phyloP scores from a whole-genome alignment of 2,329 filamentous ascomycete genomes.

The Fusarium nelsonii region DNA sequence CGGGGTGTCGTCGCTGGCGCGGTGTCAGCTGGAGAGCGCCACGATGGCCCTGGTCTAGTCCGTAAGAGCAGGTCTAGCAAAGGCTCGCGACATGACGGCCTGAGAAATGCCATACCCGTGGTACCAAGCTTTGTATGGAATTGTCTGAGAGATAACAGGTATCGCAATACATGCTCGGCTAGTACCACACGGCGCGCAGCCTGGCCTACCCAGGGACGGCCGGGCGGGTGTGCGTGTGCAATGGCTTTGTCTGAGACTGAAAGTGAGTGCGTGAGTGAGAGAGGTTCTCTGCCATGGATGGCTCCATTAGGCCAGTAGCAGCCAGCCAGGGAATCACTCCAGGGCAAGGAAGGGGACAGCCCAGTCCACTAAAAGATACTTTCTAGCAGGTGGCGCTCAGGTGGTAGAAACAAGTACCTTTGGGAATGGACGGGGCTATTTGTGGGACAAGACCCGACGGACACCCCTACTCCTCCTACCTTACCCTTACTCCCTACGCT shows the following conservation, averaged over 20 bases:
- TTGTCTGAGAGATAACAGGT: conserved; percentile 21
- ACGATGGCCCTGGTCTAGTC: conserved; percentile 47
- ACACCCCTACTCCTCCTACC: conserved; percentile 35
- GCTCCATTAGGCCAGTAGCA: conserved; percentile 30
- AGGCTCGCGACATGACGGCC: conserved; percentile 34
- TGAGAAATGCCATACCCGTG: conserved; percentile 28
- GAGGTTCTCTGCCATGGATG: conserved; percentile 28
- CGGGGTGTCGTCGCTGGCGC: conserved; percentile 36
- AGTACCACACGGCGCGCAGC: conserved; percentile 40
- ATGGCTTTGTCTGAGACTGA: conserved; percentile 37
- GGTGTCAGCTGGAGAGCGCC: conserved; percentile 49
- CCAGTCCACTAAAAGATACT: conserved; percentile 35
- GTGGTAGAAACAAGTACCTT: conserved; percentile 11
- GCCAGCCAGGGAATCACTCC: conserved; percentile 23
- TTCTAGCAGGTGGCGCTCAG: neutral
- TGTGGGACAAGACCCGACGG: conserved; percentile 23
- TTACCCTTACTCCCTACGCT: conserved; percentile 21
- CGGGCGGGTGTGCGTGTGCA: conserved; percentile 42
- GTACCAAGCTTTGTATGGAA: conserved; percentile 31
- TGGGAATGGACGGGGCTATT: conserved; percentile 26
- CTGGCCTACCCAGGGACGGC: conserved; percentile 32
- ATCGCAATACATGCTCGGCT: conserved; percentile 23
- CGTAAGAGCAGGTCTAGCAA: conserved; percentile 32
- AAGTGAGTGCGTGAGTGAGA: conserved; percentile 1
- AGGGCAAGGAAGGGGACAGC: conserved; percentile 29